Evolutionary conservation across 805 yeast genomes (phyloP).

Genomic region (Teunomyces pallodes): DNA sequence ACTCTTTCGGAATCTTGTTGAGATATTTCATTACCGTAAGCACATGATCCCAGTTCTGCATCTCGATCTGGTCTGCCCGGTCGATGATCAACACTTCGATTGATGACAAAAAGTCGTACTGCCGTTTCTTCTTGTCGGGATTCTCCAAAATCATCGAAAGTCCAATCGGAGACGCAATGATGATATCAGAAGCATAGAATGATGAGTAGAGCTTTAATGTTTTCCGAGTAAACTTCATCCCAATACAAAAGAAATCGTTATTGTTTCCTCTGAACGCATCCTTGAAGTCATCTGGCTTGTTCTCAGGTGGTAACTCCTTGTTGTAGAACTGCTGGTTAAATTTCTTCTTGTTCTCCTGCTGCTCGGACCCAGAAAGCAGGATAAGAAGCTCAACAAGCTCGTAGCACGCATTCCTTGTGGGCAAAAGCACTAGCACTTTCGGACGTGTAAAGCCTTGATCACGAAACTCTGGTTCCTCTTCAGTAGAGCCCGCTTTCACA

Average conservation of each 20-base stretch:
- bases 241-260: conserved; percentile 86
- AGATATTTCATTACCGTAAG: conserved; percentile 60
- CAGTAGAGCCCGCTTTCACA: conserved; percentile 15
- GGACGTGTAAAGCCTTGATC: conserved; percentile 98
- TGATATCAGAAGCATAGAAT: conserved; percentile 80
- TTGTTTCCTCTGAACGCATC: conserved; percentile 82
- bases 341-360: conserved; percentile 76
- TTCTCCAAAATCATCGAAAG: conserved; percentile 71
- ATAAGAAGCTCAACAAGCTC: conserved; percentile 63
- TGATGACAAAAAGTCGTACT: conserved; percentile 81
- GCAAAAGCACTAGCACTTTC: conserved; percentile 75
- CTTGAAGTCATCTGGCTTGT: conserved; percentile 82
- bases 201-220: conserved; percentile 80
- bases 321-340: conserved; percentile 69
- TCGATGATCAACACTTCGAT: conserved; percentile 81
- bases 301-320: conserved; percentile 43
- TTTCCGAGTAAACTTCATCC: conserved; percentile 88
- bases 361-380: conserved; percentile 61
- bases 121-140: conserved; percentile 51
- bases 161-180: conserved; percentile 91
- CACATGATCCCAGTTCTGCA: conserved; percentile 93
- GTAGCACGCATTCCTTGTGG: conserved; percentile 78
- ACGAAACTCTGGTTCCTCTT: conserved; percentile 58
- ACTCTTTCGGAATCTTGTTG: conserved; percentile 73
- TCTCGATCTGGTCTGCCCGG: conserved; percentile 79